Percentiles rank a stretch among this genome's conserved stretches.
These are phyloP conservation scores for Aleurites moluccanus DNA, from an alignment of 441 rosid genomes.

Conservation along the genomic window DNA sequence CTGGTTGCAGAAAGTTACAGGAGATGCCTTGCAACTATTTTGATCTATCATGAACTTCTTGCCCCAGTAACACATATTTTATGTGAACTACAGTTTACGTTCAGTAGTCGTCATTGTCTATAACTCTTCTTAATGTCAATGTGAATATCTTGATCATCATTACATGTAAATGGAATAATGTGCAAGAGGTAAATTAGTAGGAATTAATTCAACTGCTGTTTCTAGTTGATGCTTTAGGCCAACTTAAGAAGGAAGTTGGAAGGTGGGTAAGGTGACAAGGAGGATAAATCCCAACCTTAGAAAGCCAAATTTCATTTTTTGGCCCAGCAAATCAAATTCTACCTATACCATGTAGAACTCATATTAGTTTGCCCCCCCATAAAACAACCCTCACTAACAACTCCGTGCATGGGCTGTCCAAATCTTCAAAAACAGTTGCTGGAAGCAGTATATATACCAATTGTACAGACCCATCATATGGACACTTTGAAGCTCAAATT, in stretches of 20 bases:
- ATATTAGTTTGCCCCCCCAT: too few species aligned
- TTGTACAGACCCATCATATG: too few species aligned
- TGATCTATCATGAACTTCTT: not conserved
- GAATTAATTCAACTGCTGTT: not conserved
- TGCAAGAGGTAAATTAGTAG: not conserved
- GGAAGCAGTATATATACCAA: too few species aligned
- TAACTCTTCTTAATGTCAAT: not conserved
- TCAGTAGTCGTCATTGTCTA: not conserved
- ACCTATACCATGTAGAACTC: too few species aligned
- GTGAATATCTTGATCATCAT: not conserved
- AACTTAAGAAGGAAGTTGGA: not conserved
- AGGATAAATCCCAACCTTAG: too few species aligned
- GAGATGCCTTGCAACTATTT: not conserved
- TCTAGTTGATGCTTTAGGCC: not conserved
- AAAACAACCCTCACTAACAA: too few species aligned
- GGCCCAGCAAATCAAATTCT: too few species aligned
- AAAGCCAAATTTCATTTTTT: too few species aligned
- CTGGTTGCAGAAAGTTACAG: not conserved
- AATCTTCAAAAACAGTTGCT: too few species aligned
- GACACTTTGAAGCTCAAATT: not conserved
- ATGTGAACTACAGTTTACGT: not conserved
- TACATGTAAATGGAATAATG: not conserved
- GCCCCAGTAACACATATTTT: not conserved
- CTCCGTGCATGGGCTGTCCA: too few species aligned
- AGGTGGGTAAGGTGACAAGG: too few species aligned